Percentiles rank a stretch among this genome's conserved stretches.
Evolutionary conservation across 2,329 filamentous ascomycete genomes (phyloP).

Genomic region (Xylaria sp.): DNA sequence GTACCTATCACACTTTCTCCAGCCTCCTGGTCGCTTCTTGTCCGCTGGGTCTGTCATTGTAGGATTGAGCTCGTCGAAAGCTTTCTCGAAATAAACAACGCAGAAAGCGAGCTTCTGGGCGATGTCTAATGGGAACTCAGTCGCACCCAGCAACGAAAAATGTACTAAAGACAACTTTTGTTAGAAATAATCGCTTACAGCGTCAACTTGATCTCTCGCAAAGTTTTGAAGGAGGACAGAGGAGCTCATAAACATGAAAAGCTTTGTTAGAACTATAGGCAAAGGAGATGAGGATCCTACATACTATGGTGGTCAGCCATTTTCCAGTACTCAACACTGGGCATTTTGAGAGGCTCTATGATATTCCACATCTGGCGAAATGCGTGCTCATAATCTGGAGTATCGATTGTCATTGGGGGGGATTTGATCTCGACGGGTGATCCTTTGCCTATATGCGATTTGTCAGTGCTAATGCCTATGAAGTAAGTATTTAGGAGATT

Average conservation of each 20-base stretch:
- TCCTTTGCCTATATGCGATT: not conserved
- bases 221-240: not conserved
- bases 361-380: constrained; percentile 20
- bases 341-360: not conserved
- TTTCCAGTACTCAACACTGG: constrained; percentile 19
- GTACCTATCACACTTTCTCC: constrained; percentile 22
- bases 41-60: not conserved
- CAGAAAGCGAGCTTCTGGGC: constrained; percentile 34
- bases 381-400: not conserved
- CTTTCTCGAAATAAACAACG: constrained; percentile 31
- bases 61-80: constrained; percentile 26
- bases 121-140: constrained; percentile 1
- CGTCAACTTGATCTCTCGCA: not conserved
- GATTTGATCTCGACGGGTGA: constrained; percentile 26
- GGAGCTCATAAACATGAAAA: not conserved
- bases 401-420: not conserved
- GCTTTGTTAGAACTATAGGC: not conserved
- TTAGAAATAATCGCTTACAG: not conserved
- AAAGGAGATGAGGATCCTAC: not conserved
- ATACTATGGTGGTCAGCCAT: constrained; percentile 21
- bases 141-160: not conserved
- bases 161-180: constrained; percentile 16
- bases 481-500: not conserved
- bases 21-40: constrained; percentile 14
- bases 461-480: not conserved